Base-by-base conservation (phyloP, 2,329 filamentous ascomycete species). In the Fusarium tricinctum region DNA sequence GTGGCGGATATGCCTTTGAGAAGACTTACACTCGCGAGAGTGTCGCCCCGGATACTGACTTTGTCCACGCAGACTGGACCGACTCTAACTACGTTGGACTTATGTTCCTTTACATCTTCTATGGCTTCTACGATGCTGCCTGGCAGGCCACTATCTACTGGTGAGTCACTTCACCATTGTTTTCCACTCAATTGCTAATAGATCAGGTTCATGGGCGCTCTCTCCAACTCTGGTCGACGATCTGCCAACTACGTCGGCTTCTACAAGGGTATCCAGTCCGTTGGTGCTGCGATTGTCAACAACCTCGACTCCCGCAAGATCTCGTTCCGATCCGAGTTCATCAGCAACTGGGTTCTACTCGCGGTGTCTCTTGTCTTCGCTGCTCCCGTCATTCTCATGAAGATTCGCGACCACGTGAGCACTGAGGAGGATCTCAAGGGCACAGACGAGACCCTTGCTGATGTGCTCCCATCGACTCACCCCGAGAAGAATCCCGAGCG, bases 91-190 rank as follows among this genome's bases (percentile, higher is more conserved):
- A 91, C 76, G 84, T 90, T 60, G 93, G 91, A 0, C 92, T 92
- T 14, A 92, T 97, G 88, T 93, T 97, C 78, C 81, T 97, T 52
- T 97, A 94, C 83, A 92, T 97, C 74, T 94, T 94, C 80, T 97
- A 96, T 77, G 93, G 93, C 40, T 91, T 96, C 79, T 96, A 90
- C 73, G 95, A 97, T 77, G 93, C 94, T 43, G 88, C 90, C 55
- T 97, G 93, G 91, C 95, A 98, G 83, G 95, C 93, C 0, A 89
- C 85, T 74, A 90, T 94, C 49, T 97, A 98, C 84, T 97, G 94
- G 94, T 93, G 88, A 76, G 93, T 91, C 15, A 1, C 19, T 17
- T 2, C 83, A 38, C 2, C 10, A 6, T 1, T 81, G 4, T 8
- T 10, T 4, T 4, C 5, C 17, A 9, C 19, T 42, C 3, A 23